Evolutionary conservation across 371 early-diverging fungal genomes (phyloP).

Genomic region (Catenaria anguillulae): DNA sequence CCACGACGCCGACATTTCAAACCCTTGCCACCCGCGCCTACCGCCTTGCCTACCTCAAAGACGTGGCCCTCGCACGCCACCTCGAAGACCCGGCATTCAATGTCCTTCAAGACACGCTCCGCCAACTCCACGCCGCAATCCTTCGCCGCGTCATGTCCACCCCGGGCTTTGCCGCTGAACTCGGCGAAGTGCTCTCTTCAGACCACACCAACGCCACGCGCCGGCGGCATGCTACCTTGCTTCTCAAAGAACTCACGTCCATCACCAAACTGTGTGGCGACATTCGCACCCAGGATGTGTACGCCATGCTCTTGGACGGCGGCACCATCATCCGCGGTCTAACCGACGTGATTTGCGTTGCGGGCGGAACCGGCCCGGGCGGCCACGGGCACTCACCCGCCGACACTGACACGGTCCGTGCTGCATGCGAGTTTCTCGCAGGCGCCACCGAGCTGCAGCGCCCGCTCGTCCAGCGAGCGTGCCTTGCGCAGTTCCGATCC

Average conservation of each 20-base stretch:
- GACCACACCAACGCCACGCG: background rate
- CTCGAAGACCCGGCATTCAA: slow-evolving; percentile 50
- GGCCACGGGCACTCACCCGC: no score
- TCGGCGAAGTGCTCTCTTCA: background rate
- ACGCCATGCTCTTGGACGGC: no score
- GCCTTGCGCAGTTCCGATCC: background rate
- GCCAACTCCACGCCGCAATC: background rate
- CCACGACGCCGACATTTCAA: background rate
- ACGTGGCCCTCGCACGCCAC: slow-evolving; percentile 51
- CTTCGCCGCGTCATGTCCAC: background rate
- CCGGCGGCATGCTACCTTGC: background rate
- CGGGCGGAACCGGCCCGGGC: no score
- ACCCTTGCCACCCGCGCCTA: slow-evolving; percentile 22
- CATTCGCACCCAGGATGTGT: no score
- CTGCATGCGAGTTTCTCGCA: background rate
- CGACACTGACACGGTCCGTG: background rate
- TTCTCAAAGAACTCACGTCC: background rate
- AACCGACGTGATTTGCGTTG: no score
- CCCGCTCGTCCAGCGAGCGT: background rate
- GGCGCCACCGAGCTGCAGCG: background rate
- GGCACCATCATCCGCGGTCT: no score
- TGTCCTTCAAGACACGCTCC: background rate
- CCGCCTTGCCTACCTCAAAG: slow-evolving; percentile 65
- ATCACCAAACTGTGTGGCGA: background rate
- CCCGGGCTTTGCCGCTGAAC: background rate